Base-by-base conservation (phyloP, 2,329 filamentous ascomycete genomes). In the Fusarium succisae region DNA sequence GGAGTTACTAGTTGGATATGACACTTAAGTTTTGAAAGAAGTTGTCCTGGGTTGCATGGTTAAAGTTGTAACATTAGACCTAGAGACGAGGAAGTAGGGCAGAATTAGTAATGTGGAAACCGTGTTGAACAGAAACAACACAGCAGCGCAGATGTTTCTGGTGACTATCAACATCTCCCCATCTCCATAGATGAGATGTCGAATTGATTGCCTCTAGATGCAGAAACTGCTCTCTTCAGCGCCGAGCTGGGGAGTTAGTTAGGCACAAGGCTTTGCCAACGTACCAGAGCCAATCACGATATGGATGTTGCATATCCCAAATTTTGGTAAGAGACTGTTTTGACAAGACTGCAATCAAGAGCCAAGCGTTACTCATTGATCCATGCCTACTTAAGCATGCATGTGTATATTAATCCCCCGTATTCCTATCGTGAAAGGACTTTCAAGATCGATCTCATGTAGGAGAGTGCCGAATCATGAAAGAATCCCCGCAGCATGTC, bases 401-500 rank as follows among this genome's bases (percentile, higher is more conserved):
- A 45, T 43, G 45, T 32, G 55, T 45, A n/a, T 53, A 28, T 38
- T 48, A 20, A 30, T 47, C 13, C 63, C 47, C 64, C 26, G 32
- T 44, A 44, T 43, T 68, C 32, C 26, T 47, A 62, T 54, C 30
- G 47, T 48, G 35, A 50, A 47, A 68, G 41, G 24, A n/a, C 13
- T 58, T 65, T 66, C 43, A 35, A 67, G 62, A 67, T 69, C 44
- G 58, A 56, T 68, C 48, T 60, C 39, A 41, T 48, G 35, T 37
- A 53, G 60, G 62, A 57, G 50, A 73, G 56, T 70, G 66, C 70
- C 56, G 66, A 45, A 62, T 63, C 56, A 67, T 66, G 63, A 54
- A 68, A 60, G 43, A 72, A 61, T 64, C 75, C 74, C 75, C 63
- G 60, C 74, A 71, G 63, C 57, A 76, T 65, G 75, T 78, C 76